Evolutionary conservation across 495 filamentous ascomycete species (phyloP).

Genomic region (Trichoderma erinaceum): DNA sequence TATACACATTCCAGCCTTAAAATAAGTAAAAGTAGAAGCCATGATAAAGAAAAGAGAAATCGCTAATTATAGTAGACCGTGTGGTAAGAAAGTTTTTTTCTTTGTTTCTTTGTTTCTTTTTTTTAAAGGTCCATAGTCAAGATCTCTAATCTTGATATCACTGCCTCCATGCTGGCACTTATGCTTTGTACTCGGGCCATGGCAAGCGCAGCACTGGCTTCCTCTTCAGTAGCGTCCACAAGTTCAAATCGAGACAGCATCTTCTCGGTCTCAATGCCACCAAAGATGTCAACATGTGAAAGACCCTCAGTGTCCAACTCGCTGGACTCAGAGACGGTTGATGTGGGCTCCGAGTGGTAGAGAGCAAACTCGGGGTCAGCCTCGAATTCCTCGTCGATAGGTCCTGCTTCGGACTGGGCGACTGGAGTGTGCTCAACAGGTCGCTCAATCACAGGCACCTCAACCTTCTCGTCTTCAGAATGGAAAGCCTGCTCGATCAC

Average conservation of each 20-base stretch:
- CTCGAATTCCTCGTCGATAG: conserved; percentile 31
- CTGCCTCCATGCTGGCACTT: conserved; percentile 32
- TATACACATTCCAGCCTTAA: neutral
- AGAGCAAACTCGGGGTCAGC: conserved; percentile 51
- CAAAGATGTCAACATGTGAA: conserved; percentile 42
- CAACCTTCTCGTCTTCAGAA: conserved; percentile 46
- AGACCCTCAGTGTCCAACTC: conserved; percentile 30
- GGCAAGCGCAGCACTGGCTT: conserved; percentile 30
- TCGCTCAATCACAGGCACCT: conserved; percentile 40
- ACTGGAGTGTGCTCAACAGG: conserved; percentile 31
- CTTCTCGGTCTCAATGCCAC: conserved; percentile 54
- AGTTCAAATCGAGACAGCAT: conserved; percentile 51
- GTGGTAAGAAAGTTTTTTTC: neutral
- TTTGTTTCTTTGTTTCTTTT: neutral
- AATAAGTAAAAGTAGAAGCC: neutral
- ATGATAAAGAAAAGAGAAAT: neutral
- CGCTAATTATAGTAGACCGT: neutral
- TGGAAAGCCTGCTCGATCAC: conserved; percentile 35
- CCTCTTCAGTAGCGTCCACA: conserved; percentile 45
- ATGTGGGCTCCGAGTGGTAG: conserved; percentile 43
- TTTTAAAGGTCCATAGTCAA: conserved; percentile 32
- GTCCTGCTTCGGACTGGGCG: conserved; percentile 26
- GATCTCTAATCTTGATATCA: conserved; percentile 34
- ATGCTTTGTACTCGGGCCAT: conserved; percentile 38
- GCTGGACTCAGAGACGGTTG: conserved; percentile 16